Conservation (phyloP, 192 early-diverging fungal genomes). For the Coemansia sp. region DNA sequence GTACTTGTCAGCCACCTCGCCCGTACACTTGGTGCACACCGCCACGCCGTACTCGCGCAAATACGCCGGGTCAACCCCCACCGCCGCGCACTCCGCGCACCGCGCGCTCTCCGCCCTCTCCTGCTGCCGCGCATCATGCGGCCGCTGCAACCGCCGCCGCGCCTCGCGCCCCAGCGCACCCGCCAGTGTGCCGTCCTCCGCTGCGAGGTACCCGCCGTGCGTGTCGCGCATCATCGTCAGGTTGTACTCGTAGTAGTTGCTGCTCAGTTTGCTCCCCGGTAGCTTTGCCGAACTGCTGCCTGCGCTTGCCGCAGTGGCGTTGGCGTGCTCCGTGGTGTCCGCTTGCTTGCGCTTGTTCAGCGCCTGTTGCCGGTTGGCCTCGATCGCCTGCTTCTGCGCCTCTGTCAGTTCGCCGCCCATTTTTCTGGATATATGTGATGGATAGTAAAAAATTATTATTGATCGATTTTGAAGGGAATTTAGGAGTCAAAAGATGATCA, state of each 20-base stretch:
- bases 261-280: conserved; percentile 33
- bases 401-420: conserved; percentile 40
- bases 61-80: conserved; percentile 79
- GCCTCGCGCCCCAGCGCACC: conserved; percentile 4
- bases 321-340: too few species aligned
- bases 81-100: conserved; percentile 79
- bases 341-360: conserved; percentile 28
- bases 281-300: conserved; percentile 12
- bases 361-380: conserved; percentile 52
- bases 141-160: conserved; percentile 26
- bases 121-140: too few species aligned
- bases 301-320: too few species aligned
- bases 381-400: conserved; percentile 49
- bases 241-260: conserved; percentile 78
- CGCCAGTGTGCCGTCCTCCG: conserved; percentile 31
- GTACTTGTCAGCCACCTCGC: conserved; percentile 79
- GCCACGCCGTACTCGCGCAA: conserved; percentile 66
- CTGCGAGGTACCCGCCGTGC: conserved; percentile 80
- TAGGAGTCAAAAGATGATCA: too few species aligned
- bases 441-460: too few species aligned
- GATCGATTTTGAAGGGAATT: too few species aligned
- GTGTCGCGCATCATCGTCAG: conserved; percentile 82
- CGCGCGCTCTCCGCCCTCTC: conserved; percentile 54
- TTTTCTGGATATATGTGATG: background rate
- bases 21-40: conserved; percentile 78